Percentiles rank a stretch among this genome's conserved stretches.
Conservation (phyloP, 768 basidiomycete genomes). For the Pleurotus sapidus region DNA sequence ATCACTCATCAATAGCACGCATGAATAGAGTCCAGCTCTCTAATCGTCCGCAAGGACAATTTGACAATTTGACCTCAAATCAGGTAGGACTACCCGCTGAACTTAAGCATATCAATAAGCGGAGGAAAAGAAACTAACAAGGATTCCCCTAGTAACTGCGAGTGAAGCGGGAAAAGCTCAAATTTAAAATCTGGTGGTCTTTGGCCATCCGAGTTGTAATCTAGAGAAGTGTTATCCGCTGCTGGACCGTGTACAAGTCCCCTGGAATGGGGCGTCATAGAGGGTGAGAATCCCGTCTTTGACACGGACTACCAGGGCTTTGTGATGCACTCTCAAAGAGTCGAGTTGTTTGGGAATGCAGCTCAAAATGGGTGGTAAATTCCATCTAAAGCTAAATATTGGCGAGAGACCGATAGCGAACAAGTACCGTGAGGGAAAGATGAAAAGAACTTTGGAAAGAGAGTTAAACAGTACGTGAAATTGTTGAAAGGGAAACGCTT, state of each 20-base stretch:
- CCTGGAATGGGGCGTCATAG: not conserved
- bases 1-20: no score
- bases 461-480: no score
- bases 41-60: not conserved
- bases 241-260: not conserved
- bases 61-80: slow-evolving; percentile 59
- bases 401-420: no score
- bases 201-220: not conserved
- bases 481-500: no score
- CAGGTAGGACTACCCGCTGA: slow-evolving; percentile 81
- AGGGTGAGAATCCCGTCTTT: slow-evolving; percentile 11
- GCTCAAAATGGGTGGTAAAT: no score
- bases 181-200: slow-evolving; percentile 40
- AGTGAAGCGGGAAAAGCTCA: slow-evolving; percentile 82
- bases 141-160: slow-evolving; percentile 85
- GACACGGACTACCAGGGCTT: no score
- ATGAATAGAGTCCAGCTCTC: no score
- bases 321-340: no score
- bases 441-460: no score
- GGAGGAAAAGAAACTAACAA: slow-evolving; percentile 89
- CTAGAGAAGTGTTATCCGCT: not conserved
- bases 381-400: no score
- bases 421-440: no score
- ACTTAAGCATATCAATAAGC: slow-evolving; percentile 89
- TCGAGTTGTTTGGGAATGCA: no score